Evolutionary conservation across 331 rosid species (phyloP), one percentile per base, ranked within the genome.

Genomic region (Cydonia oblonga): DNA sequence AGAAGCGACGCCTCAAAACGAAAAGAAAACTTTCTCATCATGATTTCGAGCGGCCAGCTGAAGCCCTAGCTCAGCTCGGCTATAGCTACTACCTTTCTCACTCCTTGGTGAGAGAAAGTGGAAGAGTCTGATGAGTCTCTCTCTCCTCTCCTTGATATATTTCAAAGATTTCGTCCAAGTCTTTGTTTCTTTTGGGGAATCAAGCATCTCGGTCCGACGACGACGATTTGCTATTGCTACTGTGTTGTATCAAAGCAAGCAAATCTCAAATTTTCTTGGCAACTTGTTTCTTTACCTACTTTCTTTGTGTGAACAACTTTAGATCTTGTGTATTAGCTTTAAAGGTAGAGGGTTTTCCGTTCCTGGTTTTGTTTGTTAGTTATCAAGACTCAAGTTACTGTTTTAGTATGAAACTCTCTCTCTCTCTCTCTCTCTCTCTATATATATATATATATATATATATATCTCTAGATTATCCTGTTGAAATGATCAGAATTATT

Each of bases 121-220:
- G 44, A 29, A 38, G 20, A 53, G 25, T 19, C 2, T 68, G 64
- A 53, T 9, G 28, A 56, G 25, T 67, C 26, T 24, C 30, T 54
- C 53, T 40, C 67, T 38, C 42, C 29, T 23, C 63, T 26, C 30
- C 9, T 19, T 4, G 6, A 1, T 20, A 18, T 6, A 19, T 38
- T 11, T 26, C 60, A 72, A 72, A 42, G 76, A 44, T 26, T 26
- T n/a, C 0, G 25, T 57, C 3, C 16, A 25, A 60, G 68, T 57
- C 29, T 62, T 40, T 64, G 59, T 9, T 28, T 5, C 77, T 78
- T 54, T 40, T 28, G 92, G 96, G 96, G 96, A 90, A 90, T 90
- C 90, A 90, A 90, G 96, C 96, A 46, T 79, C 87, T 20, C 69
- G 97, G 97, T 92, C 97, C 97, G 97, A 89, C 82, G 64, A 79